These are phyloP conservation scores for Leishmania arabica DNA, from an alignment of 208 protist genomes.

Conservation along the genomic window DNA sequence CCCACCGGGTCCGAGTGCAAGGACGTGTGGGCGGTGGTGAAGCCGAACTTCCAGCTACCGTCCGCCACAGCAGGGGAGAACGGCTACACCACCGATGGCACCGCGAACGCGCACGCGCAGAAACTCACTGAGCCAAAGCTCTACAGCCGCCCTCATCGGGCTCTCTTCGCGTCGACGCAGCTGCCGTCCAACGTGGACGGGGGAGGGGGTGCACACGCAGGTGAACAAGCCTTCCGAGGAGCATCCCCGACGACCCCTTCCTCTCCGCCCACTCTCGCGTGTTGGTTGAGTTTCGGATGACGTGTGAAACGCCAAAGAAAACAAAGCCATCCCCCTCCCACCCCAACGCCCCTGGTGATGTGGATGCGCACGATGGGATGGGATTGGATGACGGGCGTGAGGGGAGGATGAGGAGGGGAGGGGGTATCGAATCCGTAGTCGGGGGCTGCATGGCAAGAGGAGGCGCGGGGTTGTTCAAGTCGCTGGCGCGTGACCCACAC, in stretches of 20 bases:
- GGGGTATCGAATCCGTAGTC: background rate
- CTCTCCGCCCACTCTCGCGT: conserved; percentile 67
- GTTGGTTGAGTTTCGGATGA: conserved; percentile 52
- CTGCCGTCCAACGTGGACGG: background rate
- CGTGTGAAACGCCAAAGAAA: conserved; percentile 13
- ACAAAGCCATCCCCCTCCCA: background rate
- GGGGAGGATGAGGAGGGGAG: background rate
- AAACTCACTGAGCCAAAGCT: too few species aligned
- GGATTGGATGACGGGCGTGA: background rate
- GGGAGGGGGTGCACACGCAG: conserved; percentile 31
- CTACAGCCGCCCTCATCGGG: too few species aligned
- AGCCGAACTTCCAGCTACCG: conserved; percentile 24
- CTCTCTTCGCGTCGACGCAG: background rate
- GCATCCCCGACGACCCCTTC: conserved; percentile 54
- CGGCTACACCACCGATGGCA: too few species aligned
- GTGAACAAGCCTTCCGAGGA: conserved; percentile 36
- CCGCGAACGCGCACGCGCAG: too few species aligned
- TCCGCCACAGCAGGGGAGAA: too few species aligned
- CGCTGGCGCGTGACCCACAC: background rate
- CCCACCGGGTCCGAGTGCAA: conserved; percentile 42
- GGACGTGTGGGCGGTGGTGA: conserved; percentile 49
- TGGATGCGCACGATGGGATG: background rate
- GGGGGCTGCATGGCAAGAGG: background rate
- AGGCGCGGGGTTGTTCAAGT: background rate
- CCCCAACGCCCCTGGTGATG: background rate